Evolutionary conservation across 2,329 filamentous ascomycete genomes (phyloP), one percentile per base, ranked within the genome.

Genomic region (Cladosporium sp.): DNA sequence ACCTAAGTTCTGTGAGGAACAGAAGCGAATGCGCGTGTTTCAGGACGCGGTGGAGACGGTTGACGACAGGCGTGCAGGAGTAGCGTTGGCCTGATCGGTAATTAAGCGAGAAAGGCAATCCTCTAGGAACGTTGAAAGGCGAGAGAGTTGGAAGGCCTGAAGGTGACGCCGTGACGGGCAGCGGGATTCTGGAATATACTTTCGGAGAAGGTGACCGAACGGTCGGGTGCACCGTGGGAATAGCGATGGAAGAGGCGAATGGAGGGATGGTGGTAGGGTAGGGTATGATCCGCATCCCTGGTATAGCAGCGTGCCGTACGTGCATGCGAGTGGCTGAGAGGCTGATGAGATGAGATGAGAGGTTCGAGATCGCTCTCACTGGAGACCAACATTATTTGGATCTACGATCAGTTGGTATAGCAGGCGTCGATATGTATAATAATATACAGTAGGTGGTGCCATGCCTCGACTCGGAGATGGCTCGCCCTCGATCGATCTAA

Each of bases 31-130:
- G 51, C 30, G 51, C 51, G 51, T 54, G 51, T 54, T 54, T 54
- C 51, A 54, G 30, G 51, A 54, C 51, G 51, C 51, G 26, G 51
- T 54, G 51, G 51, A 23, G 13, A 28, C 51, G 26, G 51, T 32
- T 32, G 51, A 54, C 51, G 51, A 54, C 51, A 53, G 49, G 49
- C 49, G 49, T 53, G 49, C 49, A 53, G 26, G 25, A 28, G 26
- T 54, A 54, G 51, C 51, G 51, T 54, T 54, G 26, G 26, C 51
- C 51, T 30, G 51, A 54, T 54, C 51, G 51, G 51, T 54, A 28
- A 54, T n/a, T 54, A 54, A 54, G 51, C 51, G 51, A 54, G n/a
- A 54, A 32, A 54, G 51, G 51, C 51, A 32, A 54, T 54, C 51
- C 51, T 32, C 10, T n/a, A 14, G 51, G 28, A 53, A 18, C 26